Evolutionary conservation across 148 eudicot genomes (phyloP).

Genomic region (Polygonum maritimum): DNA sequence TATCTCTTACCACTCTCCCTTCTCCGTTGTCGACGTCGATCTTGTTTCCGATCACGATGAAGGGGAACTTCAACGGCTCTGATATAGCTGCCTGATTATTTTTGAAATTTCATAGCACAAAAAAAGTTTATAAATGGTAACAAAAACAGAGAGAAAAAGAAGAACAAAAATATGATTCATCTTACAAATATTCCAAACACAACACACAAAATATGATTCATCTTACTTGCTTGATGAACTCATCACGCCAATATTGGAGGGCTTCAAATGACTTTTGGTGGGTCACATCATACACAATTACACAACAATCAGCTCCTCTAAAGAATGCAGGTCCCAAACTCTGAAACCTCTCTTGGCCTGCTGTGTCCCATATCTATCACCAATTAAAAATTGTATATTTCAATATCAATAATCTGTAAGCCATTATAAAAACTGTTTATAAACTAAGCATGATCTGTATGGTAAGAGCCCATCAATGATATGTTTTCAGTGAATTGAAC

Average conservation of each 20-base stretch:
- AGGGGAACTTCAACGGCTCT: conserved; percentile 47
- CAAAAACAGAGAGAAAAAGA: not conserved
- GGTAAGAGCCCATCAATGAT: not conserved
- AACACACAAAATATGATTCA: not conserved
- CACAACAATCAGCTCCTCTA: conserved; percentile 58
- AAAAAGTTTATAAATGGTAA: not conserved
- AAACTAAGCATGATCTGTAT: not conserved
- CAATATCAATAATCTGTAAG: not conserved
- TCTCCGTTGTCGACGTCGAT: conserved; percentile 46
- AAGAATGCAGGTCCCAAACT: conserved; percentile 55
- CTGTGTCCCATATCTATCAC: conserved; percentile 53
- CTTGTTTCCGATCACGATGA: conserved; percentile 62
- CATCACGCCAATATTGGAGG: conserved; percentile 47
- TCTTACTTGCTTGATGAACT: conserved; percentile 29
- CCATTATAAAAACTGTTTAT: not conserved
- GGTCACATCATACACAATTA: conserved; percentile 51
- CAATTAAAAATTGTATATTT: not conserved
- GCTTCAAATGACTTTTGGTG: conserved; percentile 34
- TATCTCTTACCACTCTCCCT: conserved; percentile 30
- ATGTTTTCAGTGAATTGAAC: not conserved
- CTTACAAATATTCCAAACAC: not conserved
- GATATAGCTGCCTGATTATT: conserved; percentile 37
- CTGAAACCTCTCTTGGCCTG: conserved; percentile 61
- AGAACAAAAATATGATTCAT: not conserved
- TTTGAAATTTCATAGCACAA: not conserved